Conservation (phyloP, 331 rosid genomes). For the Phaseolus coccineus region DNA sequence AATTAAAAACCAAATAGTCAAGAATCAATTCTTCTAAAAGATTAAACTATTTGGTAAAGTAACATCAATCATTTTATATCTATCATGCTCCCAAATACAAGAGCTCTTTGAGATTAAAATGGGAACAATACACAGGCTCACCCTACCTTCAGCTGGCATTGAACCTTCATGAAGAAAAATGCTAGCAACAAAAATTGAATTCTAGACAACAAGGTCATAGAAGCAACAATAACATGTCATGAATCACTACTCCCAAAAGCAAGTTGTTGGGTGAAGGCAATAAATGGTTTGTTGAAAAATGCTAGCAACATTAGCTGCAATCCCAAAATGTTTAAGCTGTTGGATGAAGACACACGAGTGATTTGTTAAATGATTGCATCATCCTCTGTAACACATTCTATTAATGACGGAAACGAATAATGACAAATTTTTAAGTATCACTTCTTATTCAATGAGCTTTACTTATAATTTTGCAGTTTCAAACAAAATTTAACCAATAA, state of each 20-base stretch:
- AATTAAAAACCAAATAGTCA: constrained; percentile 30
- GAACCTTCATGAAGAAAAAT: background rate
- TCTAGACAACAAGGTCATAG: constrained; percentile 21
- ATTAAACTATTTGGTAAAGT: background rate
- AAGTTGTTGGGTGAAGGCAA: background rate
- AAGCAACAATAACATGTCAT: constrained; percentile 15
- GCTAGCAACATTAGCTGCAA: background rate
- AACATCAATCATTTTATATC: background rate
- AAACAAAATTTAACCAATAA: background rate
- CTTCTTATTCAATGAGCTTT: background rate
- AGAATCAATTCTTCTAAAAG: constrained; percentile 7
- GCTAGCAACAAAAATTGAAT: constrained; percentile 2
- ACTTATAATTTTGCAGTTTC: background rate
- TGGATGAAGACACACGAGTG: background rate
- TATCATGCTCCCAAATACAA: background rate
- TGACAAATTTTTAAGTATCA: background rate
- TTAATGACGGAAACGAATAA: background rate
- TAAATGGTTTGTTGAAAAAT: background rate
- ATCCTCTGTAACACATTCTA: background rate
- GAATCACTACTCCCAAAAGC: constrained; percentile 24
- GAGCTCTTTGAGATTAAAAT: background rate
- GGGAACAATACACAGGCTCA: background rate
- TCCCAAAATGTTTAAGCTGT: background rate
- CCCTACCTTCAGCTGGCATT: background rate
- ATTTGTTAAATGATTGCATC: background rate